These are phyloP conservation scores for Pugionium dolabratum DNA, from an alignment of 345 rosid species.

Conservation along the genomic window DNA sequence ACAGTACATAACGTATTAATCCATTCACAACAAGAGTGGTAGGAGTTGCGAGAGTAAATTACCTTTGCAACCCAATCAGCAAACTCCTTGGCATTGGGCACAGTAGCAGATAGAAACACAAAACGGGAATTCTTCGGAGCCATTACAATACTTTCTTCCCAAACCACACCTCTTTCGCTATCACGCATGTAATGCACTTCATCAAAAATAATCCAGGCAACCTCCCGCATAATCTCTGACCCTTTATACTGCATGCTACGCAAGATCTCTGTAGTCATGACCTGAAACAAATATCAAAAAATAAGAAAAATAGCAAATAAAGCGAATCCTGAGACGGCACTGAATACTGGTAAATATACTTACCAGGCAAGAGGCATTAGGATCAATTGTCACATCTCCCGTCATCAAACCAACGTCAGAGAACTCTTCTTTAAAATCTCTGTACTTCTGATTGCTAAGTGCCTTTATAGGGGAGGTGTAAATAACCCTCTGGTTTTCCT, in stretches of 20 bases:
- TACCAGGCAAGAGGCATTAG: constrained; percentile 93
- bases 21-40: background rate
- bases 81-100: constrained; percentile 98
- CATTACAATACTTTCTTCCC: constrained; percentile 99
- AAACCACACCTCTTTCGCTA: constrained; percentile 95
- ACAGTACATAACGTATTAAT: background rate
- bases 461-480: constrained; percentile 98
- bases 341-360: background rate
- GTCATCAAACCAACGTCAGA: constrained; percentile 98
- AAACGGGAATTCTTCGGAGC: constrained; percentile 91
- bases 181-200: constrained; percentile 99
- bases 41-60: constrained; percentile 18
- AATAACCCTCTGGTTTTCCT: constrained; percentile 80
- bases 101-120: constrained; percentile 97
- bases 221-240: constrained; percentile 88
- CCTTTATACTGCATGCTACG: constrained; percentile 98
- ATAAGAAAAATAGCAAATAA: constrained; percentile 29
- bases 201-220: constrained; percentile 98
- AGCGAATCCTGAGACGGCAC: background rate
- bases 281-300: constrained; percentile 51
- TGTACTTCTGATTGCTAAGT: constrained; percentile 89
- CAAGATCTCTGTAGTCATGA: constrained; percentile 99
- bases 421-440: constrained; percentile 95
- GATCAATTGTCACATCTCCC: constrained; percentile 95
- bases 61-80: constrained; percentile 99